Evolutionary conservation across 768 basidiomycete genomes (phyloP).

Genomic region (Suillus lakei): DNA sequence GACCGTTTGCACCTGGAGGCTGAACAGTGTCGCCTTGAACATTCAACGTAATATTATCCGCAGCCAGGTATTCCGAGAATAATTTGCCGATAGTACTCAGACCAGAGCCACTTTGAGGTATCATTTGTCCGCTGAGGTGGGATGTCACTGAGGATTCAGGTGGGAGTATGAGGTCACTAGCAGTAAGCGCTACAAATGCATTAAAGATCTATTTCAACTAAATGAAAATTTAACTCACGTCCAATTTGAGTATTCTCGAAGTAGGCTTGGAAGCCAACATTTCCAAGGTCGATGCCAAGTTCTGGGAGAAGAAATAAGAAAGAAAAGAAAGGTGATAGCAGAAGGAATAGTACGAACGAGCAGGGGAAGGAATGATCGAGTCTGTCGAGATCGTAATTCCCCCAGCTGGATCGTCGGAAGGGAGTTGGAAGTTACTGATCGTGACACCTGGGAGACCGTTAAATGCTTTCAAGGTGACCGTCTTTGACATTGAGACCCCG

Average conservation of each 20-base stretch:
- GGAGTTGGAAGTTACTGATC: slow-evolving; percentile 73
- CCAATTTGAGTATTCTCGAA: slow-evolving; percentile 62
- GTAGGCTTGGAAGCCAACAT: slow-evolving; percentile 63
- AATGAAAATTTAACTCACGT: slow-evolving; percentile 46
- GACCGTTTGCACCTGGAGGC: slow-evolving; percentile 52
- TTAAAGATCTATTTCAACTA: slow-evolving; percentile 3
- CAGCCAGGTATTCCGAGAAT: slow-evolving; percentile 70
- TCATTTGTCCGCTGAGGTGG: slow-evolving; percentile 66
- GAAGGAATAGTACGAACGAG: slow-evolving; percentile 51
- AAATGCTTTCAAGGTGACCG: slow-evolving; percentile 69
- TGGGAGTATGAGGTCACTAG: slow-evolving; percentile 52
- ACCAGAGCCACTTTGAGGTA: slow-evolving; percentile 61
- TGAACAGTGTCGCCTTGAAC: slow-evolving; percentile 66
- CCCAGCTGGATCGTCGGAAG: slow-evolving; percentile 67
- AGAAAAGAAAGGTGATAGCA: slow-evolving; percentile 18
- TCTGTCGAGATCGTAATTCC: slow-evolving; percentile 76
- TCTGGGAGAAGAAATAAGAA: slow-evolving; percentile 42
- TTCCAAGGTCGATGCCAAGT: slow-evolving; percentile 71
- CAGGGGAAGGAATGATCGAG: slow-evolving; percentile 64
- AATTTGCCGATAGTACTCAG: slow-evolving; percentile 59
- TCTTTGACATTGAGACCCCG: slow-evolving; percentile 62
- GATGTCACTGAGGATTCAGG: slow-evolving; percentile 50
- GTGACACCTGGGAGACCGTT: slow-evolving; percentile 72
- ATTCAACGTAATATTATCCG: slow-evolving; percentile 62
- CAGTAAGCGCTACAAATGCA: slow-evolving; percentile 52